phyloP scores from a whole-genome alignment of 2,329 filamentous ascomycete species.

The Aureobasidium sp. region DNA sequence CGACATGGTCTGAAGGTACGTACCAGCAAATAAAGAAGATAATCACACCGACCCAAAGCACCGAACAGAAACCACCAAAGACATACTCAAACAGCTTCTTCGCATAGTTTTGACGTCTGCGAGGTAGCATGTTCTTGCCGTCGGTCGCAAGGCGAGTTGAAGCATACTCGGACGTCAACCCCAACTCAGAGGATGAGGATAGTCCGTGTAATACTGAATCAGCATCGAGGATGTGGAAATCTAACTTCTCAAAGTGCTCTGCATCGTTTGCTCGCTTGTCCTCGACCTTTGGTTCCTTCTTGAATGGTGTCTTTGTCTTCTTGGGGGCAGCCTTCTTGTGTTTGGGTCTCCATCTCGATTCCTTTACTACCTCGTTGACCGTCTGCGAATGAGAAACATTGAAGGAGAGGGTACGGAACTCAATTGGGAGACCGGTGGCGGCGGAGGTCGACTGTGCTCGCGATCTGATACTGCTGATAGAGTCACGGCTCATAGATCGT shows the following conservation, averaged over 20 bases:
- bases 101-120: constrained; percentile 35
- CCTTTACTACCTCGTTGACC: constrained; percentile 20
- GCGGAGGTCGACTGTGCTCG: constrained; percentile 9
- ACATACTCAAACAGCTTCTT: constrained; percentile 35
- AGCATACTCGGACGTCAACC: constrained; percentile 29
- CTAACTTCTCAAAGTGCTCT: constrained; percentile 37
- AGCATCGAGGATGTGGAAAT: constrained; percentile 30
- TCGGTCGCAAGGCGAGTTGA: constrained; percentile 31
- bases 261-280: constrained; percentile 9
- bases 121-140: constrained; percentile 35
- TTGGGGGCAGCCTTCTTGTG: background rate
- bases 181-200: constrained; percentile 14
- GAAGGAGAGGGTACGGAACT: constrained; percentile 29
- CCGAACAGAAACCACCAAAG: constrained; percentile 41
- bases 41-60: constrained; percentile 40
- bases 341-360: background rate
- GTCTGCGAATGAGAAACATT: constrained; percentile 31
- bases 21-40: constrained; percentile 43
- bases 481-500: constrained; percentile 13
- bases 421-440: constrained; percentile 12
- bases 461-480: constrained; percentile 12
- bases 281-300: background rate
- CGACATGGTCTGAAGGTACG: background rate
- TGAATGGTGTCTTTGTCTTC: constrained; percentile 3
- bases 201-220: constrained; percentile 26